Evolutionary conservation across 257 asterid species (phyloP).

Genomic region (Striga asiatica): DNA sequence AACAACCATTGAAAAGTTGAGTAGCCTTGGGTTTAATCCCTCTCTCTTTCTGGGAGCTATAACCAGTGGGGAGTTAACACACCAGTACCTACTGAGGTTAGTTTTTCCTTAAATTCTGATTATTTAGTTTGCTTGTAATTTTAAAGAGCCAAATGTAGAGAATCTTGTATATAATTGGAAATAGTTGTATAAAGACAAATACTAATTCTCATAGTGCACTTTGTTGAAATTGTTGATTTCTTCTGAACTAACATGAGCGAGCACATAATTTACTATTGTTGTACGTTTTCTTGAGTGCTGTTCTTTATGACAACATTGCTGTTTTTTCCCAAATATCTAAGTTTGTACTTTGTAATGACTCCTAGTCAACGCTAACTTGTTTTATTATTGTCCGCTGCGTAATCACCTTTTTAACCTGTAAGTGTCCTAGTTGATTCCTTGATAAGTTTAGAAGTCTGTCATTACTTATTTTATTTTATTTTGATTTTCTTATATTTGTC

Average conservation of each 20-base stretch:
- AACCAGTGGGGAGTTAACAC: slow-evolving; percentile 90
- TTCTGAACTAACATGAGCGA: not conserved
- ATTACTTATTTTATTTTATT: not conserved
- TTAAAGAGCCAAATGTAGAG: not conserved
- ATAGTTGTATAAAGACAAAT: not conserved
- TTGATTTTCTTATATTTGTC: no score
- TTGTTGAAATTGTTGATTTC: not conserved
- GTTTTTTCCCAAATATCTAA: not conserved
- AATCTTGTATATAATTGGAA: not conserved
- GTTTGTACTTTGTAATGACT: not conserved
- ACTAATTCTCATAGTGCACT: not conserved
- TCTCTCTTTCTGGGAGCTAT: slow-evolving; percentile 77
- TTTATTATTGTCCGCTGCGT: not conserved
- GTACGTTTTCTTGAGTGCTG: not conserved
- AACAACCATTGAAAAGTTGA: slow-evolving; percentile 63
- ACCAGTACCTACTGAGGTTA: slow-evolving; percentile 73
- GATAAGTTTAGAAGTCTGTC: not conserved
- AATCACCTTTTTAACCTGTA: not conserved
- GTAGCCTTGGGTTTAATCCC: slow-evolving; percentile 79
- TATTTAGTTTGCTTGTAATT: not conserved
- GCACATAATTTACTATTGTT: not conserved
- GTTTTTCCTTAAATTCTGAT: not conserved
- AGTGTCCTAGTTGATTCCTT: no score
- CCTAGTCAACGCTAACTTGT: not conserved
- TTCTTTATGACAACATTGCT: not conserved